phyloP scores from a whole-genome alignment of 139 green algal species.

The Pedinophyceae sp. region DNA sequence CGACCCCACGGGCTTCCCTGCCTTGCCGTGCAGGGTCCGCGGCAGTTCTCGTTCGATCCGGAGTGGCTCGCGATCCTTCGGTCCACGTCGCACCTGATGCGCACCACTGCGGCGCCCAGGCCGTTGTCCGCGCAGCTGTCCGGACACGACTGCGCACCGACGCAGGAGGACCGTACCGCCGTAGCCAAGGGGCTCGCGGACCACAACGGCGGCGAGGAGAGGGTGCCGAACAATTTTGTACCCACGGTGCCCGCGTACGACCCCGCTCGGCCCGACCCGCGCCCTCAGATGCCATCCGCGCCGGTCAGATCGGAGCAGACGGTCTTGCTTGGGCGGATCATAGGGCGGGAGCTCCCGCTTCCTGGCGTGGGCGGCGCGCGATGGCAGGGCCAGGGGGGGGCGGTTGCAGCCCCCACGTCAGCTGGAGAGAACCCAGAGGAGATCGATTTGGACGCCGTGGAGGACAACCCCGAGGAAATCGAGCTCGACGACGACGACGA shows the following conservation, averaged over 20 bases:
- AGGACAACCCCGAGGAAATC: background rate
- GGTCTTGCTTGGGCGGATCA: background rate
- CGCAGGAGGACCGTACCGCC: background rate
- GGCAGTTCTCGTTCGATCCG: slow-evolving; percentile 70
- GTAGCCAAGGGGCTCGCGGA: background rate
- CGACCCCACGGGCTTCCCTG: no score
- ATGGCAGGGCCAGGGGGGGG: background rate
- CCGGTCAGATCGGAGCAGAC: background rate
- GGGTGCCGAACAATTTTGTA: slow-evolving; percentile 38
- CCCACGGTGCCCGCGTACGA: slow-evolving; percentile 34
- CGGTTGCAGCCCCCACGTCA: background rate
- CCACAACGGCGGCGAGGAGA: slow-evolving; percentile 1
- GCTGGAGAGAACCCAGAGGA: background rate
- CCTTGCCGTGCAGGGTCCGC: slow-evolving; percentile 18
- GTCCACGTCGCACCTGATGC: slow-evolving; percentile 43
- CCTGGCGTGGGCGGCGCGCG: no score
- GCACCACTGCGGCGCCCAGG: slow-evolving; percentile 14
- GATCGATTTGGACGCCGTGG: background rate
- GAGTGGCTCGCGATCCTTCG: slow-evolving; percentile 86
- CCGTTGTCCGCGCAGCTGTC: slow-evolving; percentile 18
- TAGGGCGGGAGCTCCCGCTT: background rate
- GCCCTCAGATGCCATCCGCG: background rate
- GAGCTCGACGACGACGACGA: background rate
- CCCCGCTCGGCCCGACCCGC: background rate
- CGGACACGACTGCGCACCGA: background rate